These are phyloP conservation scores for Phaseolus lunatus DNA, from an alignment of 306 rosid species.

Conservation along the genomic window DNA sequence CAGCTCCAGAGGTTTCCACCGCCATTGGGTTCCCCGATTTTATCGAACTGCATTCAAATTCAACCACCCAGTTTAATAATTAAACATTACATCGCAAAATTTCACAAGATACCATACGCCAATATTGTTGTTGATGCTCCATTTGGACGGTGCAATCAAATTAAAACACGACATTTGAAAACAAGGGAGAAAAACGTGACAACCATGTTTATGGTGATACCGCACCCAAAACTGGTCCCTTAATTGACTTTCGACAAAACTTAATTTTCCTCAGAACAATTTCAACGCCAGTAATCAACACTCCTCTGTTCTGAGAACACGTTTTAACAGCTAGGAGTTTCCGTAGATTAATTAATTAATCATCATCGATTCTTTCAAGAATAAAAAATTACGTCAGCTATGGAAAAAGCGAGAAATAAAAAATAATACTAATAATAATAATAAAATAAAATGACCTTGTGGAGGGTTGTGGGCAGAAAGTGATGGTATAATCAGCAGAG, in stretches of 20 bases:
- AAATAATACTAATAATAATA: too few species aligned
- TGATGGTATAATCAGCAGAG: conserved; percentile 68
- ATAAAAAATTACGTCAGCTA: neutral
- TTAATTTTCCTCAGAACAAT: neutral
- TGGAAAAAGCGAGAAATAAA: neutral
- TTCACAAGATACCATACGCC: neutral
- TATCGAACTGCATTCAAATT: conserved; percentile 63
- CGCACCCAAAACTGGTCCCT: conserved; percentile 43
- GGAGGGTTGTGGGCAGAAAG: conserved; percentile 66
- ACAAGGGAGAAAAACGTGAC: conserved; percentile 5
- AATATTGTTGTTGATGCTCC: neutral
- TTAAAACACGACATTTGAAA: neutral
- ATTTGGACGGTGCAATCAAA: conserved; percentile 46
- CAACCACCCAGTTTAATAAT: neutral
- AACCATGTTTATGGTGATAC: conserved; percentile 26
- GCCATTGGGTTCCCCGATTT: conserved; percentile 72
- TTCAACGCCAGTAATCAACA: neutral
- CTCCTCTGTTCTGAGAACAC: conserved; percentile 26
- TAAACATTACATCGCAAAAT: neutral
- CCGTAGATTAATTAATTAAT: neutral
- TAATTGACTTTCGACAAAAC: conserved; percentile 15
- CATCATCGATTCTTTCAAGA: neutral
- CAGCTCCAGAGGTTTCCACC: conserved; percentile 40
- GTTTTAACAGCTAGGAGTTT: conserved; percentile 10
- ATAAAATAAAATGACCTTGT: conserved; percentile 54